Evolutionary conservation across 164 flowering plant genomes (phyloP), one percentile per base, ranked within the genome.

Genomic region (Malania oleifera): DNA sequence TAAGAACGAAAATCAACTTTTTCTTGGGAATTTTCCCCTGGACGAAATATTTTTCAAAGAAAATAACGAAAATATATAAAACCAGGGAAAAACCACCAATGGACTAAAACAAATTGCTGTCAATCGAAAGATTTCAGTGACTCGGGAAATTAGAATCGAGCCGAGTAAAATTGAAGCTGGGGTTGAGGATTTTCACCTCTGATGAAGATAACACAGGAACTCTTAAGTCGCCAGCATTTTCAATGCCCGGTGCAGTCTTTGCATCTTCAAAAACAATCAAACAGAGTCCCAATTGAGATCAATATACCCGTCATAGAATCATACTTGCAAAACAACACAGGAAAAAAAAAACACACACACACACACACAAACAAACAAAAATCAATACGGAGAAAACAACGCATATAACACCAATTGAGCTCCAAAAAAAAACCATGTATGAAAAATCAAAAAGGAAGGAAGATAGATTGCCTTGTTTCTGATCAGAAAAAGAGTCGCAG

Each of bases 191-290:
- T 38, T 29, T 54, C 47, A 80, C 86, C 82, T 82, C 83, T 13
- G 71, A 49, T 29, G 82, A 66, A 56, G 86, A 79, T 47, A 75
- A 79, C 15, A 77, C 73, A 52, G 64, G 78, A 63, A 71, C 79
- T 52, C 71, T 73, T 58, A 52, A 68, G 19, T 77, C 80, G 50
- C 50, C 64, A 44, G 56, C 82, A 63, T 59, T 68, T 19, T 62
- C 80, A 58, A 54, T 60, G 54, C 57, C 77, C 28, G 71, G n/a
- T 40, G 63, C 65, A 66, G 54, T 45, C 54, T 29, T 63, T 22
- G 25, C 18, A 61, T 51, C 75, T 68, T 68, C 70, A 62, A 26
- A 60, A 46, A 7, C 15, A 26, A 58, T 20, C 26, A 45, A 31
- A 22, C 59, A 55, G 45, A 40, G 7, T 28, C 40, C 48, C 34